phyloP scores from a whole-genome alignment of 345 rosid species.

The Eucalyptus curtisii region DNA sequence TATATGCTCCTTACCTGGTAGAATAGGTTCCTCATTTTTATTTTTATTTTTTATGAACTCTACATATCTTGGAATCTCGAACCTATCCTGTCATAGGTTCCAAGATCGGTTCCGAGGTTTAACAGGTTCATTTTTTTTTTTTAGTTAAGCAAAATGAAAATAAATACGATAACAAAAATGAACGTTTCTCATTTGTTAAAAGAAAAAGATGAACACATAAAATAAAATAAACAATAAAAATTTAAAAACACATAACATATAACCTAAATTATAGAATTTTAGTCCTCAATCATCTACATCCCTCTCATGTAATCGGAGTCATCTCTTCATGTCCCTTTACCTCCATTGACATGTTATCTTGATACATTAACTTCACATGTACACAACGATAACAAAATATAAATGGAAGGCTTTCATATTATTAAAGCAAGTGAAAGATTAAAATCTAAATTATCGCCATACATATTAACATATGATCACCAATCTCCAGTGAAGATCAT shows the following conservation, averaged over 20 bases:
- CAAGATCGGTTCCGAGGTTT: fast-evolving
- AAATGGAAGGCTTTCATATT: background rate
- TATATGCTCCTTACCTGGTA: fast-evolving
- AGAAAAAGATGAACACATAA: background rate
- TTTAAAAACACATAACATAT: background rate
- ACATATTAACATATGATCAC: too few species aligned
- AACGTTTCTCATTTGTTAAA: fast-evolving
- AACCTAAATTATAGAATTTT: background rate
- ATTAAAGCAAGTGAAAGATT: background rate
- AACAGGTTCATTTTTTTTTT: too few species aligned
- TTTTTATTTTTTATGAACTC: fast-evolving
- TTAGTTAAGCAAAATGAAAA: background rate
- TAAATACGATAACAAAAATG: background rate
- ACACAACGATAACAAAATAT: fast-evolving
- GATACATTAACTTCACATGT: background rate
- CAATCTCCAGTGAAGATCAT: too few species aligned
- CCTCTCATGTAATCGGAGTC: background rate
- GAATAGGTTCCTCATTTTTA: fast-evolving
- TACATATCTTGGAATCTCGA: fast-evolving
- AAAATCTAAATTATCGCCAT: background rate
- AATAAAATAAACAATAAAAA: too few species aligned
- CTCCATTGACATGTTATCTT: background rate
- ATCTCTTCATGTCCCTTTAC: background rate
- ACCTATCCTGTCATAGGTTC: fast-evolving
- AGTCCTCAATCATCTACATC: background rate